Evolutionary conservation across 2,329 filamentous ascomycete species (phyloP), one percentile per base, ranked within the genome.

Genomic region (Periconia digitata): DNA sequence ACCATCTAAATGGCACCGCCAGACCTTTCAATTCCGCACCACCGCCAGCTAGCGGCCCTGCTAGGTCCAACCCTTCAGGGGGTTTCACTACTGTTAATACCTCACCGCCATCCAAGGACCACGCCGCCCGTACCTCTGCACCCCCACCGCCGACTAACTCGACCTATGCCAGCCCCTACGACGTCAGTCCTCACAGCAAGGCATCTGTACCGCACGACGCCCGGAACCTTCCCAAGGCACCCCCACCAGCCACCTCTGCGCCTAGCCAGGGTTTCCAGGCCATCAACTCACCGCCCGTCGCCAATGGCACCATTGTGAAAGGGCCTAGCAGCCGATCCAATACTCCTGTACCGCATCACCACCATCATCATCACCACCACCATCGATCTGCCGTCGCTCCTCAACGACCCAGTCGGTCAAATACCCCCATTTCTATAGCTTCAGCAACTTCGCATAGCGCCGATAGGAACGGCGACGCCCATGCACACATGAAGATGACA

Each of bases 371-470:
- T 38, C 20, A 24, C 15, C 22, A 47, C 41, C 50, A 55, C 13
- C 27, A 32, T 32, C 64, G 62, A 3, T 17, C 40, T 32, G 57
- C 59, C 38, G 53, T 64, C 34, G 59, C 57, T 40, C 61, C 59
- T 16, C 57, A 63, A 38, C 60, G 58, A 44, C 47, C 52, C 18
- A 67, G 63, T 50, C 59, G 63, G 53, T 64, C 62, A 40, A 63
- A 50, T 44, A 66, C 63, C 35, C 63, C 63, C 22, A 57, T 60
- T 42, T 53, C 27, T 15, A 32, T 32, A 32, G 27, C 27, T 32
- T 32, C 27, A 12, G 27, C 27, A 32, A 15, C 27, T 15, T 32
- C 27, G 27, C 27, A 32, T 15, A 12, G 8, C n/a, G 27, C 10
- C n/a, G 27, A 32, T 12, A 32, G 27, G n/a, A 32, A 15, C 10